These are phyloP conservation scores for Albizia julibrissin DNA, from an alignment of 306 rosid genomes.

Conservation along the genomic window DNA sequence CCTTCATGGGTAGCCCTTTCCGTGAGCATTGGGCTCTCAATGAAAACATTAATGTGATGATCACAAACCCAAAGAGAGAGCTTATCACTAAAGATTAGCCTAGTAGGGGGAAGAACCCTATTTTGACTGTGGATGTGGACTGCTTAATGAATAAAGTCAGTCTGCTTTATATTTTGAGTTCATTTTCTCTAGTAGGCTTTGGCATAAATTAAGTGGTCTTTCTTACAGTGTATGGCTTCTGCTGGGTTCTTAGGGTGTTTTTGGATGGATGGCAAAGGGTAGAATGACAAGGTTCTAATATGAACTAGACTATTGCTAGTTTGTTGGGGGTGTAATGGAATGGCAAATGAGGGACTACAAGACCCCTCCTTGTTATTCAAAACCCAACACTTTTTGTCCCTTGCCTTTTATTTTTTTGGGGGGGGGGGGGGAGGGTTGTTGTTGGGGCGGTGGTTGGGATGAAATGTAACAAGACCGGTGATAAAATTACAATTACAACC, in stretches of 20 bases:
- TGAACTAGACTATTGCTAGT: neutral
- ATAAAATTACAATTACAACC: neutral
- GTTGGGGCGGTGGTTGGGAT: neutral
- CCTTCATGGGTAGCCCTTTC: too few relatives aligned
- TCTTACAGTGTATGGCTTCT: neutral
- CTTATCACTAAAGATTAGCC: too few relatives aligned
- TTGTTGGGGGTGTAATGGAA: neutral
- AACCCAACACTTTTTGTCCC: neutral
- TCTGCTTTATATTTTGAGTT: slow-evolving; percentile 11
- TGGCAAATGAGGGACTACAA: neutral
- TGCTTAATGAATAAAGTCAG: neutral
- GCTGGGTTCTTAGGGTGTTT: neutral
- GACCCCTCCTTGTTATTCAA: neutral
- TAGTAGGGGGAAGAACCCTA: too few relatives aligned
- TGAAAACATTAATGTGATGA: too few relatives aligned
- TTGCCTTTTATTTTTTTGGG: neutral
- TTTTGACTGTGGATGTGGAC: too few relatives aligned
- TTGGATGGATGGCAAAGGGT: neutral
- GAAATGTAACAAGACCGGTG: neutral
- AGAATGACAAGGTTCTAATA: neutral
- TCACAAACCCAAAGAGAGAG: too few relatives aligned
- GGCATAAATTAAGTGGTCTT: slow-evolving; percentile 5
- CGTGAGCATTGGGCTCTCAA: too few relatives aligned
- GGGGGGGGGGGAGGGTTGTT: neutral
- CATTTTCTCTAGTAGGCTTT: neutral